phyloP scores from a whole-genome alignment of 371 early-diverging fungal species.

The Umbelopsis sp. region DNA sequence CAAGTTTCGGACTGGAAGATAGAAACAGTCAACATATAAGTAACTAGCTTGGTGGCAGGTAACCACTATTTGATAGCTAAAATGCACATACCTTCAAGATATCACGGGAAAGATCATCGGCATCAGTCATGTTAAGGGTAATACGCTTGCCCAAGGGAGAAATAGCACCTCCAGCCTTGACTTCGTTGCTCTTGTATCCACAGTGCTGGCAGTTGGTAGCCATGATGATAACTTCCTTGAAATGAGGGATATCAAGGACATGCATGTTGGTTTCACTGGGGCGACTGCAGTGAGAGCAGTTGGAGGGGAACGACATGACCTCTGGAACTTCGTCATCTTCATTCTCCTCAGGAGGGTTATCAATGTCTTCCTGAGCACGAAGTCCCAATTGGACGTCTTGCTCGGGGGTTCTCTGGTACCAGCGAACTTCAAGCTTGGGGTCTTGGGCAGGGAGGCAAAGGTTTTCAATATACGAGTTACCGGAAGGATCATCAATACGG shows the following conservation, averaged over 20 bases:
- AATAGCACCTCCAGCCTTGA: constrained; percentile 93
- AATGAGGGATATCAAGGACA: constrained; percentile 89
- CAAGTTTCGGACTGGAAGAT: constrained; percentile 82
- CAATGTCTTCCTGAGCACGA: constrained; percentile 53
- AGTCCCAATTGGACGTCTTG: constrained; percentile 82
- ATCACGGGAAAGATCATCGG: constrained; percentile 91
- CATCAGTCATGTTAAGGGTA: constrained; percentile 75
- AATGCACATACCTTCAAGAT: constrained; percentile 74
- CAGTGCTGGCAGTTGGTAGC: constrained; percentile 91
- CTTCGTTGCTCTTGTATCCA: constrained; percentile 95
- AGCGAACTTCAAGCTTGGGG: constrained; percentile 69
- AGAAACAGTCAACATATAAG: no score
- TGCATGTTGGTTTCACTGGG: constrained; percentile 93
- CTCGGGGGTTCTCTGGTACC: constrained; percentile 78
- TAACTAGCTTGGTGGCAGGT: no score
- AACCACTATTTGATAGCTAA: no score
- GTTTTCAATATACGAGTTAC: constrained; percentile 92
- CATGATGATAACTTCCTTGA: constrained; percentile 96
- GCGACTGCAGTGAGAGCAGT: constrained; percentile 84
- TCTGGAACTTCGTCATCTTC: constrained; percentile 63
- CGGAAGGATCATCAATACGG: constrained; percentile 87
- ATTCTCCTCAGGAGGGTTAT: constrained; percentile 31
- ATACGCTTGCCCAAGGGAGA: constrained; percentile 79
- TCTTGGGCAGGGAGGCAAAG: constrained; percentile 70
- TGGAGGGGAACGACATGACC: constrained; percentile 81